Conservation (phyloP, 176 grass and related monocot species). For the Urochloa ruziziensis region DNA sequence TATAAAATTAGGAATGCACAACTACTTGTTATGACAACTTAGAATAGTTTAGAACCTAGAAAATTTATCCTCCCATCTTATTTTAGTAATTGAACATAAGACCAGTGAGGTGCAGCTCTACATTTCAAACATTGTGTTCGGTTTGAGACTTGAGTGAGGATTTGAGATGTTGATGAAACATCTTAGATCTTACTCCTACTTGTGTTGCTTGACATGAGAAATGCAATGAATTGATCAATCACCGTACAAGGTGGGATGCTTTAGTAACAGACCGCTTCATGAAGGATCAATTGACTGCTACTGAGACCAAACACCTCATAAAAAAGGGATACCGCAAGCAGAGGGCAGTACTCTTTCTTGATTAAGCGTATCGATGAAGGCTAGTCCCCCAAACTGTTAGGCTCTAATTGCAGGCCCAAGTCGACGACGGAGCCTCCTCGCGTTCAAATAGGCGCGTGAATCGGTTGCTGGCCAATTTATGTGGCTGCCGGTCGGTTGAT, state of each 20-base stretch:
- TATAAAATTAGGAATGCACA: too few relatives aligned
- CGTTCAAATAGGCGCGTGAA: not conserved
- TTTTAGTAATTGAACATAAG: not conserved
- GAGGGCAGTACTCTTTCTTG: not conserved
- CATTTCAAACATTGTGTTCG: too few relatives aligned
- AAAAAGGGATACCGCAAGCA: not conserved
- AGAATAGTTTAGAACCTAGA: too few relatives aligned
- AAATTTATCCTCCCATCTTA: too few relatives aligned
- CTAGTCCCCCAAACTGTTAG: not conserved
- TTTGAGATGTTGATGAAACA: not conserved
- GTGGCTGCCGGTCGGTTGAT: conserved; percentile 40
- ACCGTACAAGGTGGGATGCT: too few relatives aligned
- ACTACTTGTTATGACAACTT: too few relatives aligned
- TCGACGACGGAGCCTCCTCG: not conserved
- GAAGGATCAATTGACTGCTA: not conserved
- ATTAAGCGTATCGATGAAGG: conserved; percentile 8
- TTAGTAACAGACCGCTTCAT: too few relatives aligned
- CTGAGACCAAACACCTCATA: not conserved
- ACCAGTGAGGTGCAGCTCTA: too few relatives aligned
- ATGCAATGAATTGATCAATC: not conserved
- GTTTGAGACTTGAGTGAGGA: not conserved
- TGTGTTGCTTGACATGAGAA: not conserved
- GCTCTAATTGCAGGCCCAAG: conserved; percentile 4
- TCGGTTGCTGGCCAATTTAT: conserved; percentile 52
- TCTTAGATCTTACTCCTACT: not conserved